A percentile compares a stretch with the other conserved stretches of the same genome.
phyloP scores from a whole-genome alignment of 106 monocot genomes.

The Alisma plantagoaquatica region DNA sequence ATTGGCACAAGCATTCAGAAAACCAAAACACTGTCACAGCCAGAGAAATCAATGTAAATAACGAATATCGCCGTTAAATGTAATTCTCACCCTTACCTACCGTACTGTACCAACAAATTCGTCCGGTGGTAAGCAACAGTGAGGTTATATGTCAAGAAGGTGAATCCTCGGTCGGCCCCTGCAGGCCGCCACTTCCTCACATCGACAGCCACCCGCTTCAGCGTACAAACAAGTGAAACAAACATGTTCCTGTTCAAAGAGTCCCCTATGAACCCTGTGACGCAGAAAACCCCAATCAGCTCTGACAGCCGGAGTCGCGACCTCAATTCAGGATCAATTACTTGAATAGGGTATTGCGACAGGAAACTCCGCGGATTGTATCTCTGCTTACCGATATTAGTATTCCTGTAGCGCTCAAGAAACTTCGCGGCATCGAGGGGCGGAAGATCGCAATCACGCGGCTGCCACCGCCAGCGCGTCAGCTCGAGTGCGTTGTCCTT shows the following conservation, averaged over 20 bases:
- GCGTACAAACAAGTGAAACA: conserved; percentile 65
- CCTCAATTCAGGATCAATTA: not conserved
- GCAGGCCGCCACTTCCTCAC: conserved; percentile 85
- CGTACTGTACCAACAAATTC: conserved; percentile 81
- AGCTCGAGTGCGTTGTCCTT: conserved; percentile 58
- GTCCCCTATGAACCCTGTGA: conserved; percentile 79
- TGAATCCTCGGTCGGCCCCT: conserved; percentile 77
- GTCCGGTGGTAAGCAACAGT: conserved; percentile 92
- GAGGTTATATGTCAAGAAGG: conserved; percentile 68
- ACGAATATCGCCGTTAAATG: no score
- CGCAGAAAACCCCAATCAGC: not conserved
- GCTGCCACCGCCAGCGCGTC: conserved; percentile 71
- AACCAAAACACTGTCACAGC: no score
- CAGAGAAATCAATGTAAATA: no score
- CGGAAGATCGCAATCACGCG: conserved; percentile 45
- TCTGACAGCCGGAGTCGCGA: not conserved
- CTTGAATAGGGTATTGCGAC: no score
- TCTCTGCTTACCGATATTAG: conserved; percentile 40
- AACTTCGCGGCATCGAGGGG: conserved; percentile 47
- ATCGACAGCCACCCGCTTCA: conserved; percentile 29
- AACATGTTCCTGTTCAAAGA: conserved; percentile 91
- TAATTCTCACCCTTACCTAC: conserved; percentile 98
- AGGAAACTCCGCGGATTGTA: not conserved
- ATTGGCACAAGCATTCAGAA: not conserved
- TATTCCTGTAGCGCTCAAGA: conserved; percentile 52